Evolutionary conservation across 306 rosid species (phyloP), one percentile per base, ranked within the genome.

Genomic region (Hippophae rhamnoides): DNA sequence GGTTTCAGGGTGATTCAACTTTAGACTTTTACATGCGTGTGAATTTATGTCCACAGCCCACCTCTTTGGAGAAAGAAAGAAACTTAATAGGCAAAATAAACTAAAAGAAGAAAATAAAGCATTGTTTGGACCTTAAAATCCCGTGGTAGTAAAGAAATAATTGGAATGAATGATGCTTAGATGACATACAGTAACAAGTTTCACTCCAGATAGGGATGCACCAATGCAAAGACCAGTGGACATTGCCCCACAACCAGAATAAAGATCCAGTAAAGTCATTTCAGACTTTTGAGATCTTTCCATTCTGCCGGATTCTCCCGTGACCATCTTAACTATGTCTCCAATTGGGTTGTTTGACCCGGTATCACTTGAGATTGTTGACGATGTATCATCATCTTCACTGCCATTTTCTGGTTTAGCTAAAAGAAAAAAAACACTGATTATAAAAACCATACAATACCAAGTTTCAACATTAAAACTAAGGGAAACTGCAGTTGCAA

Each of bases 191-290:
- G 97, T 86, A 14, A 82, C 87, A 63, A 86, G 81, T 42, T 89
- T 84, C 52, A 87, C 51, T 11, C 82, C 71, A 9, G 83, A 71
- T 55, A 80, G 64, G 5, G 54, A 58, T 47, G 84, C 95, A 13
- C 97, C 97, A 14, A 80, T 79, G 62, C 95, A 84, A 14, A 89
- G 70, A 25, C 97, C 97, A 14, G 93, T 89, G 9, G 95, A 89
- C 97, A 89, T 89, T 1, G 87, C 97, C 7, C 97, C 97, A 53
- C 97, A 89, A 52, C 95, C 97, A 25, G 84, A 78, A 49, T 89
- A 89, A 49, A 89, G 73, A 54, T 89, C 97, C 0, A 89, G 68
- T 7, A 86, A 52, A 18, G 61, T 60, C 41, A 82, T 31, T 53
- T 89, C 87, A 5, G 77, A 42, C 59, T 73, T 80, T 23, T 52